phyloP scores from a whole-genome alignment of 2,329 filamentous ascomycete genomes.

The Cladosporium cucumerinum region DNA sequence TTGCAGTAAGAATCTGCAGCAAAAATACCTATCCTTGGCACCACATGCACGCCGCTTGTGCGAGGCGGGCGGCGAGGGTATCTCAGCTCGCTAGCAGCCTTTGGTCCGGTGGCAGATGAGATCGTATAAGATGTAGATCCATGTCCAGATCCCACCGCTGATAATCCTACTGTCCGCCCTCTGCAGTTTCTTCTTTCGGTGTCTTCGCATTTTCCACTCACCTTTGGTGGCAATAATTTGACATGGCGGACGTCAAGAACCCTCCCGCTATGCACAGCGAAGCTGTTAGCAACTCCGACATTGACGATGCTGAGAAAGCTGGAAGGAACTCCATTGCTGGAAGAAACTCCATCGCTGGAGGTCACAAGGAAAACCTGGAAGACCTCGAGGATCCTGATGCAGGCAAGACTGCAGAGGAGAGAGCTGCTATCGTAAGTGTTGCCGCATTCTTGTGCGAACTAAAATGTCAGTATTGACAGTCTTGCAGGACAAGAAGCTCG shows the following conservation, averaged over 20 bases:
- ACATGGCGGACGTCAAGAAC: constrained; percentile 12
- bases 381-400: constrained; percentile 57
- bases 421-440: constrained; percentile 56
- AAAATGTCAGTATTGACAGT: constrained; percentile 5
- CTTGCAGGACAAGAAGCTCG: constrained; percentile 57
- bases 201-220: background rate
- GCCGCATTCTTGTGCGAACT: background rate
- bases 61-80: background rate
- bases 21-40: background rate
- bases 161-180: background rate
- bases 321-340: background rate
- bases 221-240: background rate
- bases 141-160: background rate
- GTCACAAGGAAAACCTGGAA: constrained; percentile 8
- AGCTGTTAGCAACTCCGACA: constrained; percentile 12
- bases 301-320: constrained; percentile 1
- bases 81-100: constrained; percentile 11
- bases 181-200: background rate
- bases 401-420: constrained; percentile 62
- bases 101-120: constrained; percentile 11
- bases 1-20: constrained; percentile 3
- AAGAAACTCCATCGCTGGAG: background rate
- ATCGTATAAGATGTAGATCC: constrained; percentile 12
- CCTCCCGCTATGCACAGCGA: constrained; percentile 5
- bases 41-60: background rate